Conservation (phyloP, 495 filamentous ascomycete genomes). For the Friedmanniomyces endolithicus region DNA sequence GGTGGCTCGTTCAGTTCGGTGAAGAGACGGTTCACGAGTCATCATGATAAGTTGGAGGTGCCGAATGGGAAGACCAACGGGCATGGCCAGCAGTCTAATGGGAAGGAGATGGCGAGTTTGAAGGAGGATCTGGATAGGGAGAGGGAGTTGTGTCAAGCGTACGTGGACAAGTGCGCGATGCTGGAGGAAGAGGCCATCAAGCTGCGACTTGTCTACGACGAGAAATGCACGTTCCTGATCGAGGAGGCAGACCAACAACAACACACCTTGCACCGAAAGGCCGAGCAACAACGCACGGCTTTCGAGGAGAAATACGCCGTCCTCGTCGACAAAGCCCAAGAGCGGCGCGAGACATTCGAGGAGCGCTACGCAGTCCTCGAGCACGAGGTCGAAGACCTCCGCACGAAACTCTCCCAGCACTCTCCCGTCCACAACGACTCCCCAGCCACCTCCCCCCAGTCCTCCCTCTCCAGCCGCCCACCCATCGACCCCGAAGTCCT, state of each 20-base stretch:
- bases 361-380: neutral
- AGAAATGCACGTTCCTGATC: slow-evolving; percentile 5
- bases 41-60: neutral
- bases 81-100: neutral
- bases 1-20: neutral
- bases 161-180: slow-evolving; percentile 2
- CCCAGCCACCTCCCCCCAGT: neutral
- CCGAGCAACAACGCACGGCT: neutral
- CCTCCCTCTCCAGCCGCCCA: neutral
- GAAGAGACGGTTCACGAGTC: neutral
- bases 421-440: neutral
- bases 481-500: neutral
- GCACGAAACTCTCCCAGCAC: neutral
- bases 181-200: slow-evolving; percentile 1
- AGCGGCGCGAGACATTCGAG: neutral
- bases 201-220: slow-evolving; percentile 4
- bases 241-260: neutral
- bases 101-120: slow-evolving; percentile 2
- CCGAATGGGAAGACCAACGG: neutral
- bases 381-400: neutral
- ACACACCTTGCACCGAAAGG: neutral
- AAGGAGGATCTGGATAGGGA: slow-evolving; percentile 9
- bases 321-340: neutral
- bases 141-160: slow-evolving; percentile 6
- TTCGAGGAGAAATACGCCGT: neutral